Percentiles rank a stretch among this genome's conserved stretches.
These are phyloP conservation scores for Clarireedia paspali DNA, from an alignment of 2,329 filamentous ascomycete genomes.

Conservation along the genomic window DNA sequence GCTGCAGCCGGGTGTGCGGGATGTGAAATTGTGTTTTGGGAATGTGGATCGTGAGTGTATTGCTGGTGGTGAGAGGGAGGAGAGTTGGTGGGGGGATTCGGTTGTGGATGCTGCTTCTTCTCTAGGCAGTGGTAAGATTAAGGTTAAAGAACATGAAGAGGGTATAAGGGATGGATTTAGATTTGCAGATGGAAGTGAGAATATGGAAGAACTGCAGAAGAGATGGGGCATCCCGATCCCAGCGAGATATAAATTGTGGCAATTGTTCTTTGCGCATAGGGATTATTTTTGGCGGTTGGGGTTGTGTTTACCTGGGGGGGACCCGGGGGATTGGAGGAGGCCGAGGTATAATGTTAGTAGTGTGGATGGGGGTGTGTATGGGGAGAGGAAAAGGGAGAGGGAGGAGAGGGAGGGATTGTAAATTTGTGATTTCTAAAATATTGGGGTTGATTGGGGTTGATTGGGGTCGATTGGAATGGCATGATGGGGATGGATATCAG, in stretches of 20 bases:
- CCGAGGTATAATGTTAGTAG: conserved; percentile 37
- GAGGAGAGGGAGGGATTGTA: background rate
- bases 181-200: conserved; percentile 6
- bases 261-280: conserved; percentile 85
- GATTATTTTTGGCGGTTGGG: conserved; percentile 97
- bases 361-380: conserved; percentile 10
- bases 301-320: conserved; percentile 76
- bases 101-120: too few species aligned
- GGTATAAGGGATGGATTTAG: conserved; percentile 18
- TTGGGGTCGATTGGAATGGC: too few species aligned
- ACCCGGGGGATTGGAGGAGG: conserved; percentile 59
- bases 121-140: too few species aligned
- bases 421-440: background rate
- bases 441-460: too few species aligned
- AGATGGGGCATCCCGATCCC: conserved; percentile 24
- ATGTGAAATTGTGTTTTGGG: conserved; percentile 66
- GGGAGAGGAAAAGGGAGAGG: background rate
- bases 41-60: conserved; percentile 66
- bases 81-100: conserved; percentile 6
- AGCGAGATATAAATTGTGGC: conserved; percentile 69
- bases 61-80: conserved; percentile 37
- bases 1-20: conserved; percentile 58
- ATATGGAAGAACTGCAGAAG: conserved; percentile 13
- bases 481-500: too few species aligned
- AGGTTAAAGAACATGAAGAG: background rate